phyloP scores from a whole-genome alignment of 1,139 yeast species.

The Hansenula sp. region DNA sequence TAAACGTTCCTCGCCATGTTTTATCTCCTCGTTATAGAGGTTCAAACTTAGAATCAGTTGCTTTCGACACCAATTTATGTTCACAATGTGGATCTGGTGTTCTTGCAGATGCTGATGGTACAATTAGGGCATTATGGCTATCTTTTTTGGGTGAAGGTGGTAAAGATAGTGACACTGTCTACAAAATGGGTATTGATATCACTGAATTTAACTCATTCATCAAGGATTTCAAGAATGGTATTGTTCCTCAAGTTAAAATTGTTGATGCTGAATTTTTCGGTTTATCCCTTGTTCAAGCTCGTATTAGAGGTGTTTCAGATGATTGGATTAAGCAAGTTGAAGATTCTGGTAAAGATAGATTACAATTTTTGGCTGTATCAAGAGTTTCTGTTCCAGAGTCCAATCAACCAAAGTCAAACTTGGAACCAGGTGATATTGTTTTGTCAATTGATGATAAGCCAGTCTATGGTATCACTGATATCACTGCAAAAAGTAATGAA shows the following conservation, averaged over 20 bases:
- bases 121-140: constrained; percentile 80
- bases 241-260: constrained; percentile 54
- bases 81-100: constrained; percentile 80
- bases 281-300: constrained; percentile 67
- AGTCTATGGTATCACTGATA: constrained; percentile 64
- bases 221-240: constrained; percentile 41
- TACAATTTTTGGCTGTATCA: constrained; percentile 68
- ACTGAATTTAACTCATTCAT: constrained; percentile 60
- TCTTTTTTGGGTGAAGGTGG: constrained; percentile 72
- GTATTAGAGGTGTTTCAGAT: constrained; percentile 82
- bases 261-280: constrained; percentile 78
- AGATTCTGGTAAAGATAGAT: constrained; percentile 51
- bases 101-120: constrained; percentile 73
- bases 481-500: constrained; percentile 26
- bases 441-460: constrained; percentile 62
- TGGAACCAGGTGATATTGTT: constrained; percentile 67
- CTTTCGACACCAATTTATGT: constrained; percentile 69
- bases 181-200: constrained; percentile 77
- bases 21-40: constrained; percentile 80
- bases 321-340: constrained; percentile 75
- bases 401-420: constrained; percentile 27
- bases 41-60: constrained; percentile 72
- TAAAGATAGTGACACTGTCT: constrained; percentile 53
- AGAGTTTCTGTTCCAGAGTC: constrained; percentile 54
- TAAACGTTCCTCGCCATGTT: constrained; percentile 67